These are phyloP conservation scores for Globisporangium camurandrum DNA, from an alignment of 352 stramenopile genomes.

Conservation along the genomic window DNA sequence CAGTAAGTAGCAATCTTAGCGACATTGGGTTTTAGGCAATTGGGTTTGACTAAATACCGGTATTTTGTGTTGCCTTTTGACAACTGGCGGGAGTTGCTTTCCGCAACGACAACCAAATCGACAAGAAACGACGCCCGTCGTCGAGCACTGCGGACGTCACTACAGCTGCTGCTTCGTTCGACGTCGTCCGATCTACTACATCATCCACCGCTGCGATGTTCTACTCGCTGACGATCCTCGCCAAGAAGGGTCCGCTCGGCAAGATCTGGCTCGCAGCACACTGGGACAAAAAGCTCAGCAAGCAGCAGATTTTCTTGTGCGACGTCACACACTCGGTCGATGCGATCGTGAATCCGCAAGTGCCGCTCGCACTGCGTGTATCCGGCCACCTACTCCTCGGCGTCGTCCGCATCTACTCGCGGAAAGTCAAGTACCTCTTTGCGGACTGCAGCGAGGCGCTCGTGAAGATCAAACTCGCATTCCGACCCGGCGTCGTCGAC, in stretches of 20 bases:
- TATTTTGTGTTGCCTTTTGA: too few relatives aligned
- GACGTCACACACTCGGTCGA: conserved; percentile 96
- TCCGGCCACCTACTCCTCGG: conserved; percentile 97
- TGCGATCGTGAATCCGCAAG: conserved; percentile 94
- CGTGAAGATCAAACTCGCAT: conserved; percentile 99
- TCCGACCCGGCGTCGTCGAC: conserved; percentile 77
- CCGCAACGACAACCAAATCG: too few relatives aligned
- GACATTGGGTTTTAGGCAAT: too few relatives aligned
- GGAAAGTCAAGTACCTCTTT: conserved; percentile 98
- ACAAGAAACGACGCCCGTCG: too few relatives aligned
- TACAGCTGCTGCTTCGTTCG: too few relatives aligned
- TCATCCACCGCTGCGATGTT: too few relatives aligned
- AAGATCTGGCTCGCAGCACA: conserved; percentile 99
- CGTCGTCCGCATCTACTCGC: conserved; percentile 98
- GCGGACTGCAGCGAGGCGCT: conserved; percentile 98
- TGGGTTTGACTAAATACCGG: too few relatives aligned
- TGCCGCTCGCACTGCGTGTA: conserved; percentile 95
- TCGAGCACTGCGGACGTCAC: too few relatives aligned
- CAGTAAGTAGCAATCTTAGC: too few relatives aligned
- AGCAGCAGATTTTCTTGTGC: conserved; percentile 96
- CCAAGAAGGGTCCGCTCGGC: conserved; percentile 97
- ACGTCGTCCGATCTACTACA: too few relatives aligned
- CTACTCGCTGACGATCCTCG: conserved; percentile 98
- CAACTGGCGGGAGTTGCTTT: too few relatives aligned
- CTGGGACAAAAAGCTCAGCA: conserved; percentile 99